A percentile compares a stretch with the other conserved stretches of the same genome.
Conservation (phyloP, 306 rosid genomes). For the Cicer arietinum region DNA sequence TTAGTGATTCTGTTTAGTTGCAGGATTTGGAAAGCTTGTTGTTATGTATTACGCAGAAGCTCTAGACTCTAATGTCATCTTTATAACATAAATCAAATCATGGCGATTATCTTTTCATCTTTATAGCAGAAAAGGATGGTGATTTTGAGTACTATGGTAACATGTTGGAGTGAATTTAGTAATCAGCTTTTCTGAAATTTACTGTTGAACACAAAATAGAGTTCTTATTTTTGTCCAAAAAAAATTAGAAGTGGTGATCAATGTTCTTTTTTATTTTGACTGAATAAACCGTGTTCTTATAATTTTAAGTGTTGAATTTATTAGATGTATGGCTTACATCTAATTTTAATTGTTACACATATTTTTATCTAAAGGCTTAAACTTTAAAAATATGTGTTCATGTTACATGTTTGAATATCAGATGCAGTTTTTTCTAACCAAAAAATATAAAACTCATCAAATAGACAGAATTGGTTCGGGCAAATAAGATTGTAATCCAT, state of each 20-base stretch:
- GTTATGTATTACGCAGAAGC: constrained; percentile 1
- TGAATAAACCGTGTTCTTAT: neutral
- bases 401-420: too few relatives aligned
- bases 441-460: too few relatives aligned
- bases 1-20: constrained; percentile 21
- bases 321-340: too few relatives aligned
- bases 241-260: neutral
- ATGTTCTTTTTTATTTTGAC: neutral
- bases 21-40: constrained; percentile 5
- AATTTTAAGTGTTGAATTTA: neutral
- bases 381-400: too few relatives aligned
- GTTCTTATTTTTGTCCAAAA: too few relatives aligned
- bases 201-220: neutral
- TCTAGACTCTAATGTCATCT: neutral
- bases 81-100: constrained; percentile 6
- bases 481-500: neutral
- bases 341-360: too few relatives aligned
- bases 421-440: too few relatives aligned
- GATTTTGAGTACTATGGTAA: neutral
- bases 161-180: neutral
- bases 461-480: too few relatives aligned
- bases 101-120: constrained; percentile 4
- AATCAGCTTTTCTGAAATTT: neutral
- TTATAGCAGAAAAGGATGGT: neutral
- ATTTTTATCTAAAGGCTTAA: too few relatives aligned